These are phyloP conservation scores for Coemansia sp. DNA, from an alignment of 192 early-diverging fungal genomes.

Conservation along the genomic window DNA sequence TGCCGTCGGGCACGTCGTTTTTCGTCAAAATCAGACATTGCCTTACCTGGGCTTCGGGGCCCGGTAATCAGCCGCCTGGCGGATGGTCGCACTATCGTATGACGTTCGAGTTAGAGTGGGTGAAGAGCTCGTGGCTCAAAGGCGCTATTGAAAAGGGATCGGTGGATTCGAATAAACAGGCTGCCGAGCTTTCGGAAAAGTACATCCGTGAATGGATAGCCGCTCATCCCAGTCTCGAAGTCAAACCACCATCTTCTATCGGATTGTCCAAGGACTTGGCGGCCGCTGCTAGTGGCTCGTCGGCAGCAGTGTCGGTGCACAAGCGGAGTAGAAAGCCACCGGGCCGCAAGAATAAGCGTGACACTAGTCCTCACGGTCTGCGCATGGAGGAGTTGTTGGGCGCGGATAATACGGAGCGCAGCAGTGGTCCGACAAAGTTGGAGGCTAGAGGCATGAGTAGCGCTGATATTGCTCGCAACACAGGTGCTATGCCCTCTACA, in stretches of 20 bases:
- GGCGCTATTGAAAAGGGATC: constrained; percentile 53
- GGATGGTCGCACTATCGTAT: constrained; percentile 48
- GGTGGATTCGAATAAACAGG: constrained; percentile 53
- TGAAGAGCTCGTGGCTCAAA: constrained; percentile 55
- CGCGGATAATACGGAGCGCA: background rate
- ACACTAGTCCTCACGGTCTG: constrained; percentile 40
- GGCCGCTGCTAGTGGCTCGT: background rate
- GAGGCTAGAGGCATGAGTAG: background rate
- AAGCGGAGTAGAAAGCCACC: constrained; percentile 12
- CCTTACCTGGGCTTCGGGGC: constrained; percentile 42
- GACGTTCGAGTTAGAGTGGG: constrained; percentile 56
- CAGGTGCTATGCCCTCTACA: background rate
- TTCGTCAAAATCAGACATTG: constrained; percentile 54
- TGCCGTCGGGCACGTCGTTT: constrained; percentile 54
- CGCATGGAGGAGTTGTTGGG: constrained; percentile 50
- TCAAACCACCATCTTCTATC: constrained; percentile 22
- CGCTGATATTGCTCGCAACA: background rate
- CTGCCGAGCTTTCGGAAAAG: constrained; percentile 41
- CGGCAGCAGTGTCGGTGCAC: background rate
- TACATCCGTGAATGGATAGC: constrained; percentile 50
- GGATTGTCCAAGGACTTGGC: background rate
- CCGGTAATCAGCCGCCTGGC: constrained; percentile 33
- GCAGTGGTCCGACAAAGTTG: background rate
- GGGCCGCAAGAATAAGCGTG: constrained; percentile 16
- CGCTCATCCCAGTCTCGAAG: constrained; percentile 36